Conservation (phyloP, 163 green algal genomes). For the Trebouxiophyceae sp. region DNA sequence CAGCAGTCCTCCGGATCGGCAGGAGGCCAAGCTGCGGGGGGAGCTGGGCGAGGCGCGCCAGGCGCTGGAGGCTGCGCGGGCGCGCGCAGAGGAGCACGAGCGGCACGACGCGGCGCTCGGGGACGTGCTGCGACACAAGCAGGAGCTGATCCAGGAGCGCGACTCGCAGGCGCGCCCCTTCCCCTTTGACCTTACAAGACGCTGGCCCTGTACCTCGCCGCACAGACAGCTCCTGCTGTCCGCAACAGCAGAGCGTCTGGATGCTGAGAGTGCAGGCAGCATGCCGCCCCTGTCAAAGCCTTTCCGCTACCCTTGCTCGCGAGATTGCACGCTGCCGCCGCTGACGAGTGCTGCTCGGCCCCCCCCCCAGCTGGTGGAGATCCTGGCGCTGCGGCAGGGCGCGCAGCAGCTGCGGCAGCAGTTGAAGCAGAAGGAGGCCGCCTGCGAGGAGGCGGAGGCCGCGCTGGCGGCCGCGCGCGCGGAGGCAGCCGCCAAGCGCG, state of each 20-base stretch:
- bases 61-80: conserved; percentile 71
- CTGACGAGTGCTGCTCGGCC: too few relatives aligned
- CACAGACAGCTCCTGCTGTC: too few relatives aligned
- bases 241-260: too few relatives aligned
- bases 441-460: conserved; percentile 54
- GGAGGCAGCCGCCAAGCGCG: not conserved
- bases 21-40: conserved; percentile 70
- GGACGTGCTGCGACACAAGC: conserved; percentile 77
- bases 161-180: conserved; percentile 49
- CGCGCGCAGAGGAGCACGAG: conserved; percentile 63
- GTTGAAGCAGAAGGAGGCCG: conserved; percentile 49
- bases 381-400: conserved; percentile 64
- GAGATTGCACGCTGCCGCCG: too few relatives aligned
- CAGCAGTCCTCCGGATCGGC: too few relatives aligned
- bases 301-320: too few relatives aligned
- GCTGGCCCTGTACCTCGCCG: too few relatives aligned
- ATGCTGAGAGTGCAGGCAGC: too few relatives aligned
- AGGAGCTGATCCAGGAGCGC: conserved; percentile 74
- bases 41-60: conserved; percentile 78
- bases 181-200: too few relatives aligned
- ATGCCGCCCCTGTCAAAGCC: too few relatives aligned
- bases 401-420: conserved; percentile 63
- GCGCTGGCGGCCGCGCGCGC: conserved; percentile 41
- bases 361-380: conserved; percentile 57
- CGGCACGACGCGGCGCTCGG: conserved; percentile 44